Base-by-base conservation (phyloP, 2,329 filamentous ascomycete genomes). In the Aspergillus sp. region DNA sequence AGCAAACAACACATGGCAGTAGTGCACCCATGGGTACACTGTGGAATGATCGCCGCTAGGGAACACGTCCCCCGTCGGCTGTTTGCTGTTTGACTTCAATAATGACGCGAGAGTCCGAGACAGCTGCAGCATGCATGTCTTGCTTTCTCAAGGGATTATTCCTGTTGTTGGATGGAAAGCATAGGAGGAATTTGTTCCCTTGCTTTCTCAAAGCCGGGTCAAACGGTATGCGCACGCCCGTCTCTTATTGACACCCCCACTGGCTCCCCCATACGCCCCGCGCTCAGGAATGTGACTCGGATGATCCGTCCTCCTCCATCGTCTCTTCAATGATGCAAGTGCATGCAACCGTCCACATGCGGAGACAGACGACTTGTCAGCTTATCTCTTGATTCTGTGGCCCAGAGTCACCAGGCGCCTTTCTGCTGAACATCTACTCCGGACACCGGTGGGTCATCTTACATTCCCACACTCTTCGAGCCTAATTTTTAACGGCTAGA, bases 31-130 rank as follows among this genome's bases (percentile, higher is more conserved):
- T 57, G 63, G 34, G 58, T 60, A 42, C 44, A n/a, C 20, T 17
- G 42, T 54, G 63, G 61, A 66, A 64, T 66, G 64, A 66, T 66
- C 64, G 62, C 64, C 64, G 59, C 62, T 64, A 63, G 56, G 46
- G 51, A 54, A 62, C 57, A 51, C 15, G 20, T 59, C 56, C 58
- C 58, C 62, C 61, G 62, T 58, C 62, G 44, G 13, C 24, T 46
- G 15, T 37, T 30, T 37, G 15, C 15, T 37, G 34, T 37, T 37
- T 37, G 34, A n/a, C 34, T 37, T 37, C 34, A 37, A 37, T n/a
- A 3, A 37, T n/a, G 34, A 11, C 27, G 27, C 27, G 27, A 9
- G 27, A 30, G 27, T 30, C 27, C 34, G 7, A 37, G 15, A n/a
- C 34, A 37, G 13, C 34, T 37, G 34, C 34, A n/a, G 12, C 12